phyloP scores from a whole-genome alignment of 306 rosid species.

The Malus fusca region DNA sequence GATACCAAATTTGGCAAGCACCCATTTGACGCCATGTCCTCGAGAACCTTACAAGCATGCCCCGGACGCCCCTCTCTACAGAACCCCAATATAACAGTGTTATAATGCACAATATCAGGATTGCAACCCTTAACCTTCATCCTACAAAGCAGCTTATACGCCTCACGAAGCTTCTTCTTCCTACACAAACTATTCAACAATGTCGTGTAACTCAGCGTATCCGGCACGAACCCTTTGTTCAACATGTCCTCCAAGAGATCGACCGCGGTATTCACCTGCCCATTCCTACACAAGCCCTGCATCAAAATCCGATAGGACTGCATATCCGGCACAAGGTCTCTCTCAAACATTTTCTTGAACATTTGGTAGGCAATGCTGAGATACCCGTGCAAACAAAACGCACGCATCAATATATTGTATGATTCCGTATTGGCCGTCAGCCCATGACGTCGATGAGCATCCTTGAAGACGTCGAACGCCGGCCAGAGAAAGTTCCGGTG shows the following conservation, averaged over 20 bases:
- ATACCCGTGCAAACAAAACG: constrained; percentile 57
- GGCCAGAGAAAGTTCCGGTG: constrained; percentile 39
- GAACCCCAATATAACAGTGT: constrained; percentile 66
- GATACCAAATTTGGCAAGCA: constrained; percentile 78
- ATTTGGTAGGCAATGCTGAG: constrained; percentile 66
- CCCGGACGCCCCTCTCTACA: constrained; percentile 67
- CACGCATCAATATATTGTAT: constrained; percentile 63
- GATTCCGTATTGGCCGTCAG: constrained; percentile 51
- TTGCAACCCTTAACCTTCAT: constrained; percentile 95
- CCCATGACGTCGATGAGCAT: constrained; percentile 51
- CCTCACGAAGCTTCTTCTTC: constrained; percentile 79
- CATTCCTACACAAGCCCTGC: constrained; percentile 82
- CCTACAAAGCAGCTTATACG: constrained; percentile 88
- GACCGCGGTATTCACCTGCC: constrained; percentile 68
- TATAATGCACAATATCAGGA: constrained; percentile 78
- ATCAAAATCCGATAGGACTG: constrained; percentile 66
- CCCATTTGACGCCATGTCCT: constrained; percentile 61
- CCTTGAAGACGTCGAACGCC: constrained; percentile 61
- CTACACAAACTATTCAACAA: constrained; percentile 87
- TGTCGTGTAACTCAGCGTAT: constrained; percentile 68
- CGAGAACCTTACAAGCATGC: constrained; percentile 74
- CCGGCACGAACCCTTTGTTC: constrained; percentile 83
- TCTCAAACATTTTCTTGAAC: constrained; percentile 74
- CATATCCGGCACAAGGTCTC: constrained; percentile 60
- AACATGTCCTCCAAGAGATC: constrained; percentile 83